These are phyloP conservation scores for Pyrrhoderma noxium DNA, from an alignment of 1,284 basidiomycete genomes.

Conservation along the genomic window DNA sequence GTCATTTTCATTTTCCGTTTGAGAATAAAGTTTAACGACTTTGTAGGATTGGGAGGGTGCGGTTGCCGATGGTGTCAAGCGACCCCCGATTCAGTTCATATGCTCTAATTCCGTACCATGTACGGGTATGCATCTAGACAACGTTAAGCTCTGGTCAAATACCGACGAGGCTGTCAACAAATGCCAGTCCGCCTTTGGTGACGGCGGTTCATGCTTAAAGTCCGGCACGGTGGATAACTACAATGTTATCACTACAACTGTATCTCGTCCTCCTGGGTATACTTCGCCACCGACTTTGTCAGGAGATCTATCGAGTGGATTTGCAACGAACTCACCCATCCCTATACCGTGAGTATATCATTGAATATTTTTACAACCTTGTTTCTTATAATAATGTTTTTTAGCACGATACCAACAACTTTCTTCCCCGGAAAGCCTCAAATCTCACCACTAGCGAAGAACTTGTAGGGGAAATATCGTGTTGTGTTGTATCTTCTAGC, in stretches of 20 bases:
- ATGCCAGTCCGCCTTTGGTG: conserved; percentile 30
- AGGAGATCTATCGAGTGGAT: conserved; percentile 27
- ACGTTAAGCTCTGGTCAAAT: conserved; percentile 30
- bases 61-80: conserved; percentile 26
- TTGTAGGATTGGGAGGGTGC: conserved; percentile 29
- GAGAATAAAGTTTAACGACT: not conserved
- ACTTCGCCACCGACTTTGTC: conserved; percentile 26
- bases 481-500: too few species aligned
- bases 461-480: not conserved
- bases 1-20: too few species aligned
- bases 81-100: conserved; percentile 28
- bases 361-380: not conserved
- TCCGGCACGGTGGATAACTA: conserved; percentile 25
- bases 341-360: conserved; percentile 27
- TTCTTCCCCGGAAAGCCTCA: conserved; percentile 26
- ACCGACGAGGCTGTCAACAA: conserved; percentile 27
- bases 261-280: conserved; percentile 25
- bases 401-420: conserved; percentile 28
- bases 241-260: conserved; percentile 22
- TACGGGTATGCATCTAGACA: conserved; percentile 25
- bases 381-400: not conserved
- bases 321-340: conserved; percentile 28
- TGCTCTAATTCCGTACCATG: conserved; percentile 30
- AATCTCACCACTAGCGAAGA: conserved; percentile 19
- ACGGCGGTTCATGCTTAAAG: conserved; percentile 26